Conservation (phyloP, 2,329 filamentous ascomycete genomes). For the Chrysoporthe puriensis region DNA sequence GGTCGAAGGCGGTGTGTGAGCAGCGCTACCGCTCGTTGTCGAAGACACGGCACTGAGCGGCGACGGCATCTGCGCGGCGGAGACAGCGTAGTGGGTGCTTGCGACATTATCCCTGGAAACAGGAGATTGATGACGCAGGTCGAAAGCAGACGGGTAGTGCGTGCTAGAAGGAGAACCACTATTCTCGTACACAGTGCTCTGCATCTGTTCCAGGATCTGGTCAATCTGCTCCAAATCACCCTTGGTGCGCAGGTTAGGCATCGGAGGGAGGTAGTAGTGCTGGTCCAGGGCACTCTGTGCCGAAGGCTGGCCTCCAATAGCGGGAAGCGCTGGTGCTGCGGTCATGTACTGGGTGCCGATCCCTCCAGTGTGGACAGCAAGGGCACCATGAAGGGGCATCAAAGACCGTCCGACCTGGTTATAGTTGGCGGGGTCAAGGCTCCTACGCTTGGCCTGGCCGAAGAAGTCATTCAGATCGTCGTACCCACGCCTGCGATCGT, state of each 20-base stretch:
- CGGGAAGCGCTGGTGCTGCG: slow-evolving; percentile 49
- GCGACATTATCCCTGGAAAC: slow-evolving; percentile 35
- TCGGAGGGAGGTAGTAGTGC: slow-evolving; percentile 86
- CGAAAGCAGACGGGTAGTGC: slow-evolving; percentile 69
- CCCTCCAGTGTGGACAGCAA: slow-evolving; percentile 60
- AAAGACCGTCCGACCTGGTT: slow-evolving; percentile 88
- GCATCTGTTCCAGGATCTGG: slow-evolving; percentile 93
- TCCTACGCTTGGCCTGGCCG: slow-evolving; percentile 86
- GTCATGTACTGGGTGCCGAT: slow-evolving; percentile 60
- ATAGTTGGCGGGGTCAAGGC: slow-evolving; percentile 89
- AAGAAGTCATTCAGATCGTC: slow-evolving; percentile 95
- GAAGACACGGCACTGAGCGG: slow-evolving; percentile 63
- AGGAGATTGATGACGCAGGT: slow-evolving; percentile 53
- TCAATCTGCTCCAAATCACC: slow-evolving; percentile 93
- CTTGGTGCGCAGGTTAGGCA: slow-evolving; percentile 88
- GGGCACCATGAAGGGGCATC: slow-evolving; percentile 76
- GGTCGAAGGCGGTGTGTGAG: slow-evolving; percentile 76
- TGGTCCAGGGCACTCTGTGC: slow-evolving; percentile 65
- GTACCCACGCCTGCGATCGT: slow-evolving; percentile 82
- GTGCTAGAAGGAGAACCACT: slow-evolving; percentile 80
- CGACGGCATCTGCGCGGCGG: slow-evolving; percentile 62
- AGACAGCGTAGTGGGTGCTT: slow-evolving; percentile 43
- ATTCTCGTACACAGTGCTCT: slow-evolving; percentile 93
- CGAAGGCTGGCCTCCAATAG: slow-evolving; percentile 58
- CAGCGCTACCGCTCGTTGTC: slow-evolving; percentile 66